A percentile compares a stretch with the other conserved stretches of the same genome.
These are phyloP conservation scores for Ilyonectria mors-panacis DNA, from an alignment of 2,329 filamentous ascomycete genomes.

Conservation along the genomic window DNA sequence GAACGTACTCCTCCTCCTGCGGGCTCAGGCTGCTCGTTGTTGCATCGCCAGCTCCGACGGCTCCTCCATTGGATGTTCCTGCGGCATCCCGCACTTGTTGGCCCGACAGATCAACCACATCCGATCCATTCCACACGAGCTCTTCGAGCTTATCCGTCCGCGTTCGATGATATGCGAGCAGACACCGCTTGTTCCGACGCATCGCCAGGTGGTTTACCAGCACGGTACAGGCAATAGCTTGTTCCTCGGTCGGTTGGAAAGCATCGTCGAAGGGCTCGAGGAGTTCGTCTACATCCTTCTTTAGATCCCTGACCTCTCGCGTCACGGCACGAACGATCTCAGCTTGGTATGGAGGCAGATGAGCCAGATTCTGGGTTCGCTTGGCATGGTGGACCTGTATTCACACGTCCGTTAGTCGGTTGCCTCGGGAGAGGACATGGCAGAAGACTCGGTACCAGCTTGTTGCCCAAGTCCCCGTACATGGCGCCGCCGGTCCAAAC, in stretches of 20 bases:
- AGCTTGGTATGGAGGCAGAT: constrained; percentile 92
- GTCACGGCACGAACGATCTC: constrained; percentile 90
- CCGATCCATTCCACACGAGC: constrained; percentile 91
- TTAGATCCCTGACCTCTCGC: constrained; percentile 92
- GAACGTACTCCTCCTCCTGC: constrained; percentile 96
- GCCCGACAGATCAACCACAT: constrained; percentile 80
- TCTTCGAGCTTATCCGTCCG: constrained; percentile 93
- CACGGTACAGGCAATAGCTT: constrained; percentile 87
- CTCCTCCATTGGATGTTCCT: constrained; percentile 51
- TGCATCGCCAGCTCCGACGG: constrained; percentile 60
- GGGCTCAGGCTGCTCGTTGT: constrained; percentile 86
- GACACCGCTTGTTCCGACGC: constrained; percentile 94
- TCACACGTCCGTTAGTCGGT: constrained; percentile 26
- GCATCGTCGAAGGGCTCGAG: constrained; percentile 86
- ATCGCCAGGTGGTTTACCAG: constrained; percentile 96
- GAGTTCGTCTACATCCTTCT: constrained; percentile 85
- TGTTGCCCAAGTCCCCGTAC: constrained; percentile 91
- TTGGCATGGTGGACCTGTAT: constrained; percentile 93
- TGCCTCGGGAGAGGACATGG: constrained; percentile 4
- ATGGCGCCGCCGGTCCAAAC: constrained; percentile 62
- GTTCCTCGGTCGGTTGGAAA: constrained; percentile 88
- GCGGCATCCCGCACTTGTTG: constrained; percentile 65
- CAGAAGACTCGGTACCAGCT: constrained; percentile 71
- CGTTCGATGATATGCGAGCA: constrained; percentile 93
- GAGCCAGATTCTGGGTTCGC: constrained; percentile 86